Percentiles rank a stretch among this genome's conserved stretches.
These are phyloP conservation scores for Juncus effusus DNA, from an alignment of 176 grass and related monocot genomes.

Conservation along the genomic window DNA sequence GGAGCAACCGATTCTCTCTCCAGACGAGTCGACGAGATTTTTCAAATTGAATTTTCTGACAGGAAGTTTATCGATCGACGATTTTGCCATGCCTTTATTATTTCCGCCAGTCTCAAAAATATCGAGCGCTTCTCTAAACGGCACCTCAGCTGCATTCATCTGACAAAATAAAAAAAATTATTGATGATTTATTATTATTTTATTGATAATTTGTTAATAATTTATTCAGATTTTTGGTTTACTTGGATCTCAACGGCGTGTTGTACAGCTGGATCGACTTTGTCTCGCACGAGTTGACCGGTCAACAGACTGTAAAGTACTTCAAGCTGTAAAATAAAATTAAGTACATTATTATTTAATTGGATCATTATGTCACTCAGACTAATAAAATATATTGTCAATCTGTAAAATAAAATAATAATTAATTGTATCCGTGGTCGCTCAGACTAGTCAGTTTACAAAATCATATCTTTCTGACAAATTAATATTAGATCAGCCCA, in stretches of 20 bases:
- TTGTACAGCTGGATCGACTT: slow-evolving; percentile 66
- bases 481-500: no score
- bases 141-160: slow-evolving; percentile 63
- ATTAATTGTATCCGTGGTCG: not conserved
- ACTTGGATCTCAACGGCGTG: slow-evolving; percentile 77
- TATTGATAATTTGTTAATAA: not conserved
- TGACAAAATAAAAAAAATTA: slow-evolving; percentile 12
- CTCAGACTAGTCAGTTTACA: no score
- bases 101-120: slow-evolving; percentile 51
- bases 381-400: not conserved
- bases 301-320: slow-evolving; percentile 55
- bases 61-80: slow-evolving; percentile 49
- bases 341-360: not conserved
- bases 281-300: slow-evolving; percentile 60
- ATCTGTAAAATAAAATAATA: not conserved
- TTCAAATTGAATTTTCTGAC: slow-evolving; percentile 27
- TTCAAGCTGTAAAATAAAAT: slow-evolving; percentile 28
- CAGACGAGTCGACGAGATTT: slow-evolving; percentile 10
- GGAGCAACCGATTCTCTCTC: slow-evolving; percentile 41
- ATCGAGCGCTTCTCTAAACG: slow-evolving; percentile 35
- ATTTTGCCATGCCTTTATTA: slow-evolving; percentile 43
- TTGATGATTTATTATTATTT: not conserved
- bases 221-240: not conserved
- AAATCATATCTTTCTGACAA: no score
- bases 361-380: not conserved